phyloP scores from a whole-genome alignment of 495 filamentous ascomycete species.

The Recurvomyces mirabilis region DNA sequence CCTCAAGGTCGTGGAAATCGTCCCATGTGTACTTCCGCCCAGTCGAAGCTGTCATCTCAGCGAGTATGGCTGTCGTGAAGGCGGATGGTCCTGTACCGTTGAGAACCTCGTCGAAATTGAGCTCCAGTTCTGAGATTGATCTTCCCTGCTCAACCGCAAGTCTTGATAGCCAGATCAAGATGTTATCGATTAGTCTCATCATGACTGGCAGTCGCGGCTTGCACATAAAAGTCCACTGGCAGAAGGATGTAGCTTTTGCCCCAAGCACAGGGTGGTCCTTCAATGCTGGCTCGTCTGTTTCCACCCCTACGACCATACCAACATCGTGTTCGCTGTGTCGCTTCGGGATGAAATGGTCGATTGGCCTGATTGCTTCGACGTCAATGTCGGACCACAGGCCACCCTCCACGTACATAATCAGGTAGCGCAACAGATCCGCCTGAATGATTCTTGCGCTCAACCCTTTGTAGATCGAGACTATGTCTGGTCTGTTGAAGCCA shows the following conservation, averaged over 20 bases:
- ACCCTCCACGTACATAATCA: slow-evolving; percentile 43
- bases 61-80: slow-evolving; percentile 49
- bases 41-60: slow-evolving; percentile 40
- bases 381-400: slow-evolving; percentile 43
- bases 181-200: slow-evolving; percentile 49
- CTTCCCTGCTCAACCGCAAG: slow-evolving; percentile 43
- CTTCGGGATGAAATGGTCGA: slow-evolving; percentile 37
- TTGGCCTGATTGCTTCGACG: slow-evolving; percentile 35
- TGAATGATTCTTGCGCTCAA: slow-evolving; percentile 48
- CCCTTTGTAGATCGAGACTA: slow-evolving; percentile 45
- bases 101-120: slow-evolving; percentile 58
- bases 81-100: slow-evolving; percentile 56
- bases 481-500: slow-evolving; percentile 49
- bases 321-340: slow-evolving; percentile 38
- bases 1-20: slow-evolving; percentile 45
- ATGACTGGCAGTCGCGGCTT: slow-evolving; percentile 52
- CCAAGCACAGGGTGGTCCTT: slow-evolving; percentile 50
- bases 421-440: slow-evolving; percentile 43
- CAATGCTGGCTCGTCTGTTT: slow-evolving; percentile 54
- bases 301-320: slow-evolving; percentile 52
- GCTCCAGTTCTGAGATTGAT: slow-evolving; percentile 41
- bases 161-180: slow-evolving; percentile 47
- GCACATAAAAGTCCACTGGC: slow-evolving; percentile 59
- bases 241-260: slow-evolving; percentile 50
- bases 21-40: slow-evolving; percentile 40